Percentiles rank a stretch among this genome's conserved stretches.
phyloP scores from a whole-genome alignment of 441 rosid genomes.

The Melastoma candidum region DNA sequence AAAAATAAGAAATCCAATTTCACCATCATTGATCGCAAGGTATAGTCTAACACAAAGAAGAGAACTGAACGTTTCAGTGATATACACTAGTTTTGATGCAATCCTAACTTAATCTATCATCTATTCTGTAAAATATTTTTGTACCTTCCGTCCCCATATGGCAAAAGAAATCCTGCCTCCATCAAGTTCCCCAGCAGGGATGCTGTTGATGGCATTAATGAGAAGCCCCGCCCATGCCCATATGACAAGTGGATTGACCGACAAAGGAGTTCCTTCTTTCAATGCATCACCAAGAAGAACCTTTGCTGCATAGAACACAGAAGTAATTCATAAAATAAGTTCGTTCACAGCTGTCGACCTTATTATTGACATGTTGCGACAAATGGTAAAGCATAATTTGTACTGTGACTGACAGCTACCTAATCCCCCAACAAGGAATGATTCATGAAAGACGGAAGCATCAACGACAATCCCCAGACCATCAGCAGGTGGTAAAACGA shows the following conservation, averaged over 20 bases:
- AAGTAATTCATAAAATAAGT: conserved; percentile 7
- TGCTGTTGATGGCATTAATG: conserved; percentile 87
- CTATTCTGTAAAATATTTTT: not conserved
- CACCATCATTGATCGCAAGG: not conserved
- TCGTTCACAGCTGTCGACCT: not conserved
- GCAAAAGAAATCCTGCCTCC: conserved; percentile 79
- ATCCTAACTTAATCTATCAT: conserved; percentile 5
- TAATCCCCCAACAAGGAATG: conserved; percentile 63
- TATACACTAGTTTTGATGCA: not conserved
- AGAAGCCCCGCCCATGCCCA: conserved; percentile 99
- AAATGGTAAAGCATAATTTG: not conserved
- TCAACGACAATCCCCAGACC: conserved; percentile 76
- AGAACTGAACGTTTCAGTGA: not conserved
- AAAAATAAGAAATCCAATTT: not conserved
- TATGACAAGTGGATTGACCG: conserved; percentile 77
- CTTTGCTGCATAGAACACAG: conserved; percentile 39
- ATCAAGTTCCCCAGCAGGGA: conserved; percentile 90
- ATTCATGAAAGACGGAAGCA: conserved; percentile 76
- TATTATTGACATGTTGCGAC: too few species aligned
- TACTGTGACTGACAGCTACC: conserved; percentile 23
- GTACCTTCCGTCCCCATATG: conserved; percentile 94
- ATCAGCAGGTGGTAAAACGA: conserved; percentile 74
- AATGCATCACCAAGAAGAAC: conserved; percentile 61
- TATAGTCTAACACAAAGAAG: too few species aligned
- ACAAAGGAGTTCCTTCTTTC: conserved; percentile 66